phyloP scores from a whole-genome alignment of 2,329 filamentous ascomycete genomes.

The Myriosclerotinia duriaeana region DNA sequence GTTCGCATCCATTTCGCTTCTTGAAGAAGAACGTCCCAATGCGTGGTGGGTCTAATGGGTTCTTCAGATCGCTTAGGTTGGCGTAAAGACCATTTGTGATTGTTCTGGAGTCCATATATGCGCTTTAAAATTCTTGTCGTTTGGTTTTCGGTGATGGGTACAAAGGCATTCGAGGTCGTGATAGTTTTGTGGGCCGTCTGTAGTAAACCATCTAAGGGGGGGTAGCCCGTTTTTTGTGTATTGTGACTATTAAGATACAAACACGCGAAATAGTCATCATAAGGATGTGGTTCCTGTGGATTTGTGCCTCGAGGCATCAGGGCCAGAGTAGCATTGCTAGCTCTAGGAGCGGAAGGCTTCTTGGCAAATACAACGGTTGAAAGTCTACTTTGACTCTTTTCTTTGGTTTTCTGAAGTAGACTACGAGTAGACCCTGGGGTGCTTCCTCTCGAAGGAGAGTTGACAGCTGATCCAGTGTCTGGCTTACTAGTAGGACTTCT shows the following conservation, averaged over 20 bases:
- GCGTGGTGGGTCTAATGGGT: constrained; percentile 71
- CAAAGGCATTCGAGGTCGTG: constrained; percentile 78
- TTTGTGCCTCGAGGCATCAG: constrained; percentile 26
- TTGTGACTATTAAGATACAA: constrained; percentile 57
- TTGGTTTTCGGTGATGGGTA: constrained; percentile 81
- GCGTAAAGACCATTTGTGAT: constrained; percentile 87
- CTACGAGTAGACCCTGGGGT: constrained; percentile 47
- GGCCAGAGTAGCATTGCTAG: constrained; percentile 30
- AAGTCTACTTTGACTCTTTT: constrained; percentile 62
- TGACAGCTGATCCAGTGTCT: constrained; percentile 32
- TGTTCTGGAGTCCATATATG: constrained; percentile 87
- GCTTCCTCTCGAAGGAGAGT: constrained; percentile 41
- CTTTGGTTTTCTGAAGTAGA: constrained; percentile 45
- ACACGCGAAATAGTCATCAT: constrained; percentile 64
- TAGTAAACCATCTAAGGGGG: constrained; percentile 68
- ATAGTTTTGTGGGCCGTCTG: constrained; percentile 85
- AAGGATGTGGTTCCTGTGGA: constrained; percentile 23
- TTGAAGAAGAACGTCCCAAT: constrained; percentile 82
- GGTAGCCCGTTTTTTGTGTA: constrained; percentile 62
- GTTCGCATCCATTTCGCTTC: constrained; percentile 99
- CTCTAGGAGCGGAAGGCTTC: constrained; percentile 50
- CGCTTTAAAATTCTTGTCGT: constrained; percentile 82
- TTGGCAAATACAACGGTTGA: constrained; percentile 80
- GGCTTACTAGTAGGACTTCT: constrained; percentile 26
- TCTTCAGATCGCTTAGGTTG: constrained; percentile 85